These are phyloP conservation scores for Microdochium bolleyi DNA, from an alignment of 2,329 filamentous ascomycete genomes.

Conservation along the genomic window DNA sequence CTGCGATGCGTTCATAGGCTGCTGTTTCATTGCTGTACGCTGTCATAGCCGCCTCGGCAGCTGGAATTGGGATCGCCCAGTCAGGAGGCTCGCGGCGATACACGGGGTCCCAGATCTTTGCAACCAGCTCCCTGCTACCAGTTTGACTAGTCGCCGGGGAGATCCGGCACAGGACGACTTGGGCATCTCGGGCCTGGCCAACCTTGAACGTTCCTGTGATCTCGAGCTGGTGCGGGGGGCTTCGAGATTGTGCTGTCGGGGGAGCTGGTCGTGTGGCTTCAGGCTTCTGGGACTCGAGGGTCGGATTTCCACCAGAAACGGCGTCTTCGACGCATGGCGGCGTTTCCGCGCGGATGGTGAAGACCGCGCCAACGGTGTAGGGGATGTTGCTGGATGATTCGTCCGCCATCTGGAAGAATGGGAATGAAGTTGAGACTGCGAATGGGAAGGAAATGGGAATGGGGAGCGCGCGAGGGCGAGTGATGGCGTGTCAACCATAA, in stretches of 20 bases:
- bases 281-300: background rate
- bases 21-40: background rate
- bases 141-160: background rate
- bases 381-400: background rate
- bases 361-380: background rate
- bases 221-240: background rate
- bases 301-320: background rate
- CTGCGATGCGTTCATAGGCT: background rate
- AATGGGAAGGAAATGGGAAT: background rate
- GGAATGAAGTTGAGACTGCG: background rate
- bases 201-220: background rate
- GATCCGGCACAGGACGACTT: background rate
- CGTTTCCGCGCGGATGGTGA: background rate
- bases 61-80: background rate
- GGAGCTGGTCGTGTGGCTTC: background rate
- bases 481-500: too few relatives aligned
- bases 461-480: too few relatives aligned
- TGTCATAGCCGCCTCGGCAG: background rate
- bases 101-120: background rate
- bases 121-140: background rate
- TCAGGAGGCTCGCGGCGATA: background rate
- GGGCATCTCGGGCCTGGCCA: background rate
- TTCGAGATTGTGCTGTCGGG: background rate
- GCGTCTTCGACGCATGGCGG: background rate
- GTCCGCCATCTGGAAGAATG: background rate